Conservation (phyloP, 495 filamentous ascomycete genomes). For the Penicillium parvum region DNA sequence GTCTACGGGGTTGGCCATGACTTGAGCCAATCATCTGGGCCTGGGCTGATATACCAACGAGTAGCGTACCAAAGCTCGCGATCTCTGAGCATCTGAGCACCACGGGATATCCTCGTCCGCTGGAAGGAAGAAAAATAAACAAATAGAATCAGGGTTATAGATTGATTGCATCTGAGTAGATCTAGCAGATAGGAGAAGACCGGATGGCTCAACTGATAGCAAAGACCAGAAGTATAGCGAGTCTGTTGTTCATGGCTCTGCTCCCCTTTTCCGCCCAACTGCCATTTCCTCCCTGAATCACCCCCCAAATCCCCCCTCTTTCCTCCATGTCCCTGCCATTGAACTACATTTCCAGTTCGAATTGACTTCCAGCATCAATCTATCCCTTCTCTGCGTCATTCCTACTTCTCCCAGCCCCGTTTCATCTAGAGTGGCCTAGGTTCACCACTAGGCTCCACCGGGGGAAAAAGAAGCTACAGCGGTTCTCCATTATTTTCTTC, state of each 20-base stretch:
- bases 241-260: no score
- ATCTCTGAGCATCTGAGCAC: slow-evolving; percentile 7
- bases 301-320: background rate
- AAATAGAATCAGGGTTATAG: no score
- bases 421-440: no score
- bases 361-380: no score
- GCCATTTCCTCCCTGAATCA: no score
- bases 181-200: background rate
- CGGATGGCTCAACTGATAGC: background rate
- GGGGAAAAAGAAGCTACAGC: slow-evolving; percentile 5
- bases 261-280: slow-evolving; percentile 5
- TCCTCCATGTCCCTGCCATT: no score
- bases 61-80: slow-evolving; percentile 21
- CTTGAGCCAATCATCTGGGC: no score
- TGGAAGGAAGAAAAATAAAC: background rate
- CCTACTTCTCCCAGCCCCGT: no score
- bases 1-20: background rate
- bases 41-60: no score
- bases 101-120: background rate
- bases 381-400: background rate
- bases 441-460: slow-evolving; percentile 1
- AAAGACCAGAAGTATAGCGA: background rate
- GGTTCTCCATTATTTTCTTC: background rate
- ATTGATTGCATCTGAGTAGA: no score
- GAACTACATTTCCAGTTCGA: no score